phyloP scores from a whole-genome alignment of 1,284 basidiomycete genomes.

The Ustilago sp. region DNA sequence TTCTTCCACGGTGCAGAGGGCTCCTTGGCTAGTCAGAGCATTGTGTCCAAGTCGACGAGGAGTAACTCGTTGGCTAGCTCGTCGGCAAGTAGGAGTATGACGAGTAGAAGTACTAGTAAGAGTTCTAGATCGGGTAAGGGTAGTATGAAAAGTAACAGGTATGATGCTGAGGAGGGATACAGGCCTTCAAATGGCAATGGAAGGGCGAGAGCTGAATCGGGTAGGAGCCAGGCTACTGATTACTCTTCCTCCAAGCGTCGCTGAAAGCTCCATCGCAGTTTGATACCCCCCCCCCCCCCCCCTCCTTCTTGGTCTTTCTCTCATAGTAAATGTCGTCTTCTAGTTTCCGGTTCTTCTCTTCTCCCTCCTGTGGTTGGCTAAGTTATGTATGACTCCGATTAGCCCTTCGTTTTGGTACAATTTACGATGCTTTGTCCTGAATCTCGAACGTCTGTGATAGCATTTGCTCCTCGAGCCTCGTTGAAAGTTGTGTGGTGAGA shows the following conservation, averaged over 20 bases:
- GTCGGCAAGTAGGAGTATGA: slow-evolving; percentile 37
- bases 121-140: slow-evolving; percentile 35
- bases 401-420: not conserved
- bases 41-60: slow-evolving; percentile 43
- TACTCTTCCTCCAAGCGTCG: slow-evolving; percentile 46
- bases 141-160: slow-evolving; percentile 41
- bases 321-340: not conserved
- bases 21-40: slow-evolving; percentile 47
- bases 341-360: not conserved
- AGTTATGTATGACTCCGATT: slow-evolving; percentile 9
- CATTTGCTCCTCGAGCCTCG: not conserved
- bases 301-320: not conserved
- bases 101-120: slow-evolving; percentile 35
- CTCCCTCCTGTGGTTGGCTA: not conserved
- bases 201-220: slow-evolving; percentile 28
- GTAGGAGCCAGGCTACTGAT: slow-evolving; percentile 33
- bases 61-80: slow-evolving; percentile 30
- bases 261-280: slow-evolving; percentile 6
- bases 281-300: not conserved
- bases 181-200: slow-evolving; percentile 25
- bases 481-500: not conserved
- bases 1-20: slow-evolving; percentile 60
- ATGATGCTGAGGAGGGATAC: slow-evolving; percentile 38
- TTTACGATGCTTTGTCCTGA: no score
- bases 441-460: not conserved